A percentile compares a stretch with the other conserved stretches of the same genome.
phyloP scores from a whole-genome alignment of 306 rosid genomes.

The Senna siamea region DNA sequence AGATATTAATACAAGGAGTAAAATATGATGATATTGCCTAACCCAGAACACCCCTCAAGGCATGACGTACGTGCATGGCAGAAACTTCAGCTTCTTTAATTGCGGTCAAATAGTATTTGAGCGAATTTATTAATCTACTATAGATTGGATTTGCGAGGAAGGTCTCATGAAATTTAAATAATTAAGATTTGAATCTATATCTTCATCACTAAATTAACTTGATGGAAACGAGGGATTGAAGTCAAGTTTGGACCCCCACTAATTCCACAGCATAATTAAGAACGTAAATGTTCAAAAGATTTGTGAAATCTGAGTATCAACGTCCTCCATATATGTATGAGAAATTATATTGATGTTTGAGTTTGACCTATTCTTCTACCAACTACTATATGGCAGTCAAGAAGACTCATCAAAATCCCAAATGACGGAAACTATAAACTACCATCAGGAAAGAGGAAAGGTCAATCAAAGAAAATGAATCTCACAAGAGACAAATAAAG shows the following conservation, averaged over 20 bases:
- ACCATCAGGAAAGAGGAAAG: neutral
- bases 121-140: too few species aligned
- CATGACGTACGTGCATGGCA: neutral
- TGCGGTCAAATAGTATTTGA: too few species aligned
- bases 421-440: neutral
- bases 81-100: neutral
- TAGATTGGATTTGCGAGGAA: too few species aligned
- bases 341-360: conserved; percentile 7
- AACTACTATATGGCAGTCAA: neutral
- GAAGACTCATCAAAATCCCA: neutral
- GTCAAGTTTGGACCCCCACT: neutral
- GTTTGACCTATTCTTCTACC: conserved; percentile 28
- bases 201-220: too few species aligned
- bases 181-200: too few species aligned
- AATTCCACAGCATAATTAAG: neutral
- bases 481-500: neutral
- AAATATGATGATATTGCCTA: neutral
- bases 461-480: conserved; percentile 38
- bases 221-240: too few species aligned
- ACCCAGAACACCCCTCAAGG: neutral
- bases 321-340: neutral
- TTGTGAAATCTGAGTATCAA: neutral
- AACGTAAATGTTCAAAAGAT: neutral
- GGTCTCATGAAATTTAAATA: too few species aligned
- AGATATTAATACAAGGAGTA: neutral